Percentiles rank a stretch among this genome's conserved stretches.
phyloP scores from a whole-genome alignment of 768 basidiomycete species.

The Rossbeevera mucosa region DNA sequence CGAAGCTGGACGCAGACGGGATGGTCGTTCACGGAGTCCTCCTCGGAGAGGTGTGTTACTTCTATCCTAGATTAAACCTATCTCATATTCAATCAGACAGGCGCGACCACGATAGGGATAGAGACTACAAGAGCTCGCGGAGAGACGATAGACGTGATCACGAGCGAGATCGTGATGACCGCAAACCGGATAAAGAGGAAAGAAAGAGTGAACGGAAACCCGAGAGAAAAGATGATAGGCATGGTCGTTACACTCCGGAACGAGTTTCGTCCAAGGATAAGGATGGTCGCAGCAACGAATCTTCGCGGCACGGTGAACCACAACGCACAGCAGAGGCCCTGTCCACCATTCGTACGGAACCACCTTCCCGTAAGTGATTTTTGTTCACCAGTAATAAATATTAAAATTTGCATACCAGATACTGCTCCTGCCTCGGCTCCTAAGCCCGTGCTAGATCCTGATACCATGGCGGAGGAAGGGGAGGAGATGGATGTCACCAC shows the following conservation, averaged over 20 bases:
- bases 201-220: constrained; percentile 31
- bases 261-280: constrained; percentile 30
- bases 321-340: constrained; percentile 17
- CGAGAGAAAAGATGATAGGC: constrained; percentile 35
- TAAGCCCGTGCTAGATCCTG: constrained; percentile 39
- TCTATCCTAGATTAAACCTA: background rate
- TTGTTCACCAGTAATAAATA: background rate
- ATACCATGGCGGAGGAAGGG: constrained; percentile 44
- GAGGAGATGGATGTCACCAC: constrained; percentile 51
- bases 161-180: constrained; percentile 30
- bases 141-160: constrained; percentile 32
- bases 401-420: constrained; percentile 4
- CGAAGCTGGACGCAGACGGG: constrained; percentile 32
- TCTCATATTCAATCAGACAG: constrained; percentile 30
- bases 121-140: constrained; percentile 34
- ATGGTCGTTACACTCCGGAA: constrained; percentile 38
- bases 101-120: constrained; percentile 32
- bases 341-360: constrained; percentile 4
- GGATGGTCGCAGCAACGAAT: constrained; percentile 23
- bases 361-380: constrained; percentile 15
- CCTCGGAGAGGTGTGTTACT: constrained; percentile 30
- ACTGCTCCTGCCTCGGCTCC: constrained; percentile 7
- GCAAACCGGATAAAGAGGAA: constrained; percentile 29
- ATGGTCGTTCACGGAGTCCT: constrained; percentile 39
- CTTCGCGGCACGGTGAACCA: constrained; percentile 20